A percentile compares a stretch with the other conserved stretches of the same genome.
phyloP scores from a whole-genome alignment of 2,329 filamentous ascomycete genomes.

The Colletotrichum sublineola region DNA sequence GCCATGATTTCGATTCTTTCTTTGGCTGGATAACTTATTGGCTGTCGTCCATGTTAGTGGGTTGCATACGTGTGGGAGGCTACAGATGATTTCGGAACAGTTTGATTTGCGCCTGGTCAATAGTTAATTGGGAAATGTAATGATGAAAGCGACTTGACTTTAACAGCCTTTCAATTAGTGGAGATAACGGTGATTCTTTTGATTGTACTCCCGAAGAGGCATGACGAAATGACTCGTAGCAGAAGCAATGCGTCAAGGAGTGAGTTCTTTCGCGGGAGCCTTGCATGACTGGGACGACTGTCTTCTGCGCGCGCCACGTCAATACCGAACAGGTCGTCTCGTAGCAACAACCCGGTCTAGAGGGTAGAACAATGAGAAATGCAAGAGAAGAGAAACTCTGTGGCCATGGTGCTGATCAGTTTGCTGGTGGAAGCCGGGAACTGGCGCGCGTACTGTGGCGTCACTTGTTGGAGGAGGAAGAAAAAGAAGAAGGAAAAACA shows the following conservation, averaged over 20 bases:
- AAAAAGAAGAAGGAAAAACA: not conserved
- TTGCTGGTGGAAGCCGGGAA: not conserved
- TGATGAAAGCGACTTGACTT: slow-evolving; percentile 21
- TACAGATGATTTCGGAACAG: not conserved
- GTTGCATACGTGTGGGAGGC: slow-evolving; percentile 3
- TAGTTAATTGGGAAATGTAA: slow-evolving; percentile 3
- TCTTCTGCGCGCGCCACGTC: slow-evolving; percentile 14
- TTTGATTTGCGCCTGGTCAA: slow-evolving; percentile 5
- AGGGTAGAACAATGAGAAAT: not conserved
- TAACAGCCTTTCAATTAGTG: slow-evolving; percentile 12
- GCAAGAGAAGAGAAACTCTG: too few species aligned
- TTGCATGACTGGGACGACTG: slow-evolving; percentile 15
- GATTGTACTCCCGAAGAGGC: not conserved
- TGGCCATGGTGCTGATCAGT: not conserved
- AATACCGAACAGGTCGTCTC: slow-evolving; percentile 1
- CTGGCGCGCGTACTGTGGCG: not conserved
- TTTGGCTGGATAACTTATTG: not conserved
- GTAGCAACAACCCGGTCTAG: slow-evolving; percentile 7
- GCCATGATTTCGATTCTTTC: not conserved
- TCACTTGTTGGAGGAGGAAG: not conserved
- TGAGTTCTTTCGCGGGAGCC: slow-evolving; percentile 18
- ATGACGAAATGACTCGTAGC: slow-evolving; percentile 25
- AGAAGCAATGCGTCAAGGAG: not conserved
- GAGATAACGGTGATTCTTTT: not conserved
- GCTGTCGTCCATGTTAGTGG: not conserved